These are phyloP conservation scores for Prunus fruticosa DNA, from an alignment of 306 rosid genomes.

Conservation along the genomic window DNA sequence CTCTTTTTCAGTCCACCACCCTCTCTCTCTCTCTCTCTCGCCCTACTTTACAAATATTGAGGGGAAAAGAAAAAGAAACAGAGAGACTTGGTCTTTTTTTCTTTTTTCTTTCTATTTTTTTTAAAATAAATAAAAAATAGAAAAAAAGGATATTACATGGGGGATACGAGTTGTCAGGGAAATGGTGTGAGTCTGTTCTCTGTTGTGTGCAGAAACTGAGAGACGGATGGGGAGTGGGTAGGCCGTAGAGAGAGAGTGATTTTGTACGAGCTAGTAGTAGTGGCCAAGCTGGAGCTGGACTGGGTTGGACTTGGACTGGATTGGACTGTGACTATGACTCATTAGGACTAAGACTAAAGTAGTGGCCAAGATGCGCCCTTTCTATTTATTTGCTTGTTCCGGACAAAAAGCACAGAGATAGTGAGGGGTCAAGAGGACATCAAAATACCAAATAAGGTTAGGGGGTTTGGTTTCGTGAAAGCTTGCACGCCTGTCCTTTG, in stretches of 20 bases:
- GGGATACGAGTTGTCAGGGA: slow-evolving; percentile 42
- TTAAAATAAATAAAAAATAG: neutral
- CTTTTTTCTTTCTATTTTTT: neutral
- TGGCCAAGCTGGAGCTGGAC: neutral
- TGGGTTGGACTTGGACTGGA: slow-evolving; percentile 3
- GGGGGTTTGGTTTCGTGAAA: neutral
- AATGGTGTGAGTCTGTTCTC: slow-evolving; percentile 2
- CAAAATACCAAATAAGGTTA: neutral
- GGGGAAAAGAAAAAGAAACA: slow-evolving; percentile 10
- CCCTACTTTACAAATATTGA: slow-evolving; percentile 27
- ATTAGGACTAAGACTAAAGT: neutral
- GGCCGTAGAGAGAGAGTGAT: neutral
- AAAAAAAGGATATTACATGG: slow-evolving; percentile 22
- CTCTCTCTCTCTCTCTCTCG: neutral
- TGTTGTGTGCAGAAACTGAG: slow-evolving; percentile 12
- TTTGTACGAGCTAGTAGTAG: neutral
- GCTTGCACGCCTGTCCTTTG: neutral
- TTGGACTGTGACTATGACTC: neutral
- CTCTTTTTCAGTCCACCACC: slow-evolving; percentile 23
- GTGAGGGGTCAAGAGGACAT: neutral
- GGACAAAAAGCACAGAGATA: slow-evolving; percentile 10
- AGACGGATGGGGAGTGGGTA: neutral
- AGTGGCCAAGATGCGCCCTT: neutral
- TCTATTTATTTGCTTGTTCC: neutral
- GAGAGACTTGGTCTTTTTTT: neutral